phyloP scores from a whole-genome alignment of 139 green algal genomes.

The Chlorella sorokiniana region DNA sequence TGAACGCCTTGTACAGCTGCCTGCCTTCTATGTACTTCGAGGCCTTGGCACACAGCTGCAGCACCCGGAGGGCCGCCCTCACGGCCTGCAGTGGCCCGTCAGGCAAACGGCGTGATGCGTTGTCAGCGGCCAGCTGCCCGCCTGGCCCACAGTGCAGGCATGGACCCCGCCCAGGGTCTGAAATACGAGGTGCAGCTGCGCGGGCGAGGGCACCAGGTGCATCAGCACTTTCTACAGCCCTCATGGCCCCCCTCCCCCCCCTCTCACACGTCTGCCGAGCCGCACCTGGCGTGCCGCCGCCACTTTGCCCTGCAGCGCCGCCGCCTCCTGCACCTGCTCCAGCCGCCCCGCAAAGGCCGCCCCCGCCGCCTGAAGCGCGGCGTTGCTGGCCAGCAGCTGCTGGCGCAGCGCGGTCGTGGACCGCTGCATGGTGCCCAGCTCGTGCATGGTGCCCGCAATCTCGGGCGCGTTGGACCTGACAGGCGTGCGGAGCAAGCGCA shows the following conservation, averaged over 20 bases:
- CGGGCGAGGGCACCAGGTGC: too few relatives aligned
- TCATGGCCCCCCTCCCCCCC: too few relatives aligned
- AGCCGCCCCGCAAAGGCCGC: slow-evolving; percentile 17
- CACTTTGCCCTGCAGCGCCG: slow-evolving; percentile 26
- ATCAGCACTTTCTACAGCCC: too few relatives aligned
- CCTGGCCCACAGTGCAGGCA: too few relatives aligned
- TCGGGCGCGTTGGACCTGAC: slow-evolving; percentile 54
- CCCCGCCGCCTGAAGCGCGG: slow-evolving; percentile 48
- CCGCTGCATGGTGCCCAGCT: slow-evolving; percentile 54
- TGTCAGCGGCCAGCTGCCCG: too few relatives aligned
- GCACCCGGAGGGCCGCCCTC: slow-evolving; percentile 43
- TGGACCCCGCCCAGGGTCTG: too few relatives aligned
- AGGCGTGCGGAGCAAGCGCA: too few relatives aligned
- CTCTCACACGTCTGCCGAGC: too few relatives aligned
- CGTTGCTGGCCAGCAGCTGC: slow-evolving; percentile 39
- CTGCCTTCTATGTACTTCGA: slow-evolving; percentile 44
- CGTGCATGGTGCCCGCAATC: slow-evolving; percentile 60
- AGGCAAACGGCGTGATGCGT: too few relatives aligned
- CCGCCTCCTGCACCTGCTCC: slow-evolving; percentile 33
- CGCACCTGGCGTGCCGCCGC: slow-evolving; percentile 30
- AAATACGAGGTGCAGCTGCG: too few relatives aligned
- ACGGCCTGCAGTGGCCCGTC: slow-evolving; percentile 47
- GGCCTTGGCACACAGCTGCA: slow-evolving; percentile 52
- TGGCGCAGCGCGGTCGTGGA: slow-evolving; percentile 40
- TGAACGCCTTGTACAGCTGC: slow-evolving; percentile 64